Evolutionary conservation across 2,329 filamentous ascomycete species (phyloP).

Genomic region (Penicillium crustosum): DNA sequence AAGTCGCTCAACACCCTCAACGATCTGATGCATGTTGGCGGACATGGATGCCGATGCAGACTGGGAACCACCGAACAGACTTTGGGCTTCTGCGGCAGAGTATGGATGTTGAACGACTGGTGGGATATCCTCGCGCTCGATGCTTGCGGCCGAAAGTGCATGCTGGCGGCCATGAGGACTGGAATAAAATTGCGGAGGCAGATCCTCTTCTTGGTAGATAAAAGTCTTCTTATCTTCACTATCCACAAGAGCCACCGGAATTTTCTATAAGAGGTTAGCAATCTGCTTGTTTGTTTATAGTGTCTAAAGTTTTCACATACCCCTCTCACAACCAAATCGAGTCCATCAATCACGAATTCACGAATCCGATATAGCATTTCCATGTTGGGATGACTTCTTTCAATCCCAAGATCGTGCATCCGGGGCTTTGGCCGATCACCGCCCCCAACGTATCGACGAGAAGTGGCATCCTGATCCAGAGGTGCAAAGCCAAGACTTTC

Average conservation of each 20-base stretch:
- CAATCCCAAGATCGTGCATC: constrained; percentile 51
- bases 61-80: constrained; percentile 44
- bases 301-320: constrained; percentile 23
- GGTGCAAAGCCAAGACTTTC: constrained; percentile 66
- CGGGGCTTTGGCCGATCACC: constrained; percentile 51
- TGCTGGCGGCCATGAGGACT: constrained; percentile 46
- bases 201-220: constrained; percentile 54
- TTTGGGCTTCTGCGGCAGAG: constrained; percentile 30
- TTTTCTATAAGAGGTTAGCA: constrained; percentile 36
- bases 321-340: constrained; percentile 56
- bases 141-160: constrained; percentile 40
- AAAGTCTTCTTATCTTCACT: constrained; percentile 49
- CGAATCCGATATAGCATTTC: constrained; percentile 68
- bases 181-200: constrained; percentile 52
- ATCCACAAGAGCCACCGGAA: constrained; percentile 51
- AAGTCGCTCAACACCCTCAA: constrained; percentile 41
- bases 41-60: constrained; percentile 49
- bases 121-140: constrained; percentile 44
- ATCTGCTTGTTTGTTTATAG: constrained; percentile 7
- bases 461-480: constrained; percentile 52
- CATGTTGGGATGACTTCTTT: constrained; percentile 57
- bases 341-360: constrained; percentile 62
- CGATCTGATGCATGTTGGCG: constrained; percentile 42
- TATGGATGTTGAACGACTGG: constrained; percentile 27
- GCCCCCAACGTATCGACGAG: constrained; percentile 53